Evolutionary conservation across 768 basidiomycete species (phyloP).

Genomic region (Xerocomus brunneocitrinus): DNA sequence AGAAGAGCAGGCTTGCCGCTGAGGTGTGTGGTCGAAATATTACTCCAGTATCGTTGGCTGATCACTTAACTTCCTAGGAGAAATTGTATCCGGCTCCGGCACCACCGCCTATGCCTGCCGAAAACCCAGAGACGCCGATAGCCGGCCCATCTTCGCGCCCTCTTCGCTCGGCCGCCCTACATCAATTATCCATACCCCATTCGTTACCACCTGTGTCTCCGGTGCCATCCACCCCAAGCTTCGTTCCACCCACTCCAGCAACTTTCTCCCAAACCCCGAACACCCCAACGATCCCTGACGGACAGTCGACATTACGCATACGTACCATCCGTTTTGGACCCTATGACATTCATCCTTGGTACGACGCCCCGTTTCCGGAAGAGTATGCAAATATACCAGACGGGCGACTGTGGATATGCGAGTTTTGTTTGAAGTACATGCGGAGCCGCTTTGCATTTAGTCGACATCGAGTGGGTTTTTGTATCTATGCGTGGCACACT

Average conservation of each 20-base stretch:
- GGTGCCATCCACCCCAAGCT: conserved; percentile 34
- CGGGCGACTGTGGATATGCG: conserved; percentile 93
- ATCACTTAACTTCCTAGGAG: conserved; percentile 32
- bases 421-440: conserved; percentile 98
- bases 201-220: conserved; percentile 31
- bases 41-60: not conserved
- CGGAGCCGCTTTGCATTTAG: conserved; percentile 84
- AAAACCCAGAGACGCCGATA: conserved; percentile 34
- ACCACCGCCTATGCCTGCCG: conserved; percentile 28
- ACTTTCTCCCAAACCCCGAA: conserved; percentile 30
- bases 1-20: conserved; percentile 62
- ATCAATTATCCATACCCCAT: conserved; percentile 33
- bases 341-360: conserved; percentile 97
- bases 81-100: conserved; percentile 46
- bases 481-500: not conserved
- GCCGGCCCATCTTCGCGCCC: conserved; percentile 59
- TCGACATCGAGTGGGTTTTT: conserved; percentile 71
- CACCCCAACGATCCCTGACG: conserved; percentile 21
- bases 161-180: conserved; percentile 52
- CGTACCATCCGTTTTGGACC: conserved; percentile 85
- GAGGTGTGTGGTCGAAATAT: conserved; percentile 51
- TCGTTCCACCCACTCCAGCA: conserved; percentile 32
- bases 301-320: conserved; percentile 55
- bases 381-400: conserved; percentile 93
- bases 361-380: conserved; percentile 97